Percentiles rank a stretch among this genome's conserved stretches.
phyloP scores from a whole-genome alignment of 345 rosid species.

The Acer negundo region DNA sequence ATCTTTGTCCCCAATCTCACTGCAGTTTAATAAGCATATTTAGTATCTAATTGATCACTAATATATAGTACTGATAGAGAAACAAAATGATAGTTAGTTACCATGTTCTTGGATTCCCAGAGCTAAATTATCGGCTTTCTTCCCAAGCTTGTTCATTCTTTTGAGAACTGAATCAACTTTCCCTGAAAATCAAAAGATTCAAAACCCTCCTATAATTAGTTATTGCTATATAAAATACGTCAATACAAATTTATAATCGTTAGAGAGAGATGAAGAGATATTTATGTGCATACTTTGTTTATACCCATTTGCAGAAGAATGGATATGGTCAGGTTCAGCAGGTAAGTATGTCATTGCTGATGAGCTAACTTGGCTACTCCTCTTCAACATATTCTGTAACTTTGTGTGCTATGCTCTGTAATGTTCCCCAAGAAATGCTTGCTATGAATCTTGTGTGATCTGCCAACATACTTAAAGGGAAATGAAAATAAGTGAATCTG shows the following conservation, averaged over 20 bases:
- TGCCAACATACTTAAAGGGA: constrained; percentile 16
- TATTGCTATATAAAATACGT: background rate
- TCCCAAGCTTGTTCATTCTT: constrained; percentile 50
- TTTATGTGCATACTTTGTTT: constrained; percentile 34
- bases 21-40: constrained; percentile 19
- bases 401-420: background rate
- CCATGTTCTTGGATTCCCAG: constrained; percentile 54
- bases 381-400: background rate
- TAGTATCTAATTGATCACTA: too few relatives aligned
- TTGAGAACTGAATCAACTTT: constrained; percentile 36
- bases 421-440: background rate
- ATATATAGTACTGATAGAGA: too few relatives aligned
- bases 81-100: too few relatives aligned
- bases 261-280: background rate
- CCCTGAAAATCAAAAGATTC: constrained; percentile 20
- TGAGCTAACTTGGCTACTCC: constrained; percentile 19
- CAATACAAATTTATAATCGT: background rate
- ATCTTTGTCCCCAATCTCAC: constrained; percentile 44
- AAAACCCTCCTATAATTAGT: background rate
- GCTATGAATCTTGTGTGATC: background rate
- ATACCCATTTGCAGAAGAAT: constrained; percentile 36
- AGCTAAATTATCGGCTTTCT: constrained; percentile 49
- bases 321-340: constrained; percentile 30
- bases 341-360: constrained; percentile 24
- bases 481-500: constrained; percentile 6